phyloP scores from a whole-genome alignment of 257 asterid genomes.

The Jasminum sambac region DNA sequence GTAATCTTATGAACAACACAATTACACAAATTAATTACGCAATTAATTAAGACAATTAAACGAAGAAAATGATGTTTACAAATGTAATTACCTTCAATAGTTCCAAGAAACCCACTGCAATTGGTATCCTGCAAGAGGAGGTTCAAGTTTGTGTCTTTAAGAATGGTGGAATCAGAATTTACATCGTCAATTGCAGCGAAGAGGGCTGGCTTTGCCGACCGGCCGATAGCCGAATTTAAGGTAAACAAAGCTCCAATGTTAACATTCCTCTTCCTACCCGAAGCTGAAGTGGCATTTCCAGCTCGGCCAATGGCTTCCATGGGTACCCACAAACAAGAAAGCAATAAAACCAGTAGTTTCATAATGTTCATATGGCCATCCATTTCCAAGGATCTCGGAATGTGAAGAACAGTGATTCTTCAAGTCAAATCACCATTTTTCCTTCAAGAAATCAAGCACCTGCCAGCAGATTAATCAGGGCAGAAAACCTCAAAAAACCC shows the following conservation, averaged over 20 bases:
- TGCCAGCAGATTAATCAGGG: conserved; percentile 11
- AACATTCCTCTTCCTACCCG: conserved; percentile 41
- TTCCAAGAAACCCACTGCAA: conserved; percentile 88
- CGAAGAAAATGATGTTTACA: background rate
- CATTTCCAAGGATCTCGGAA: conserved; percentile 31
- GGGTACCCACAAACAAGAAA: conserved; percentile 40
- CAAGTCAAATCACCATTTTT: conserved; percentile 32
- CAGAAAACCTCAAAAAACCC: conserved; percentile 19
- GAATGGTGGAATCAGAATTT: conserved; percentile 56
- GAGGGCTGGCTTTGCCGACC: conserved; percentile 73
- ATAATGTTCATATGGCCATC: conserved; percentile 17
- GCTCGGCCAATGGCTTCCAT: conserved; percentile 32
- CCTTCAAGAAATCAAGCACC: conserved; percentile 34
- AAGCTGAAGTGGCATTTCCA: conserved; percentile 33
- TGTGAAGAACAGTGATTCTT: conserved; percentile 3
- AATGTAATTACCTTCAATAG: conserved; percentile 61
- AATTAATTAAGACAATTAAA: background rate
- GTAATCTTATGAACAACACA: background rate
- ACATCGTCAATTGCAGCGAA: conserved; percentile 75
- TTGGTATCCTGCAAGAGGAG: conserved; percentile 78
- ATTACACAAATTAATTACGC: background rate
- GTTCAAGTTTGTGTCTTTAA: conserved; percentile 53
- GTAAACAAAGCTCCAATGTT: conserved; percentile 83
- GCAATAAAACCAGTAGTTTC: conserved; percentile 34
- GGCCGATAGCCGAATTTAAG: conserved; percentile 68